Evolutionary conservation across 805 yeast genomes (phyloP).

Genomic region (Teunomyces atbi): DNA sequence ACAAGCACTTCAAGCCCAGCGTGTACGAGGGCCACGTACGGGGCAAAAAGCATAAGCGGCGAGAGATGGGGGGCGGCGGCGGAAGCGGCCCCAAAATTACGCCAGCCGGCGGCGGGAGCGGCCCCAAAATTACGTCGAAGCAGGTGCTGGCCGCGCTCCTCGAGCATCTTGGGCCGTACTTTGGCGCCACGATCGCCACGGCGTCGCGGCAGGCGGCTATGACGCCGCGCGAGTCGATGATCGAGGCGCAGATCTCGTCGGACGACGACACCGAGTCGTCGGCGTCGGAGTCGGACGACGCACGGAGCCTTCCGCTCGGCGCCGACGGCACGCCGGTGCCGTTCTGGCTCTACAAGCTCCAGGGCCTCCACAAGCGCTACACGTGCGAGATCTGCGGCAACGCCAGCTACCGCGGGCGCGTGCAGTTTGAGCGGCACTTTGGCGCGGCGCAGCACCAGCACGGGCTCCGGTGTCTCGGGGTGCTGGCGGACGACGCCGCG

Average conservation of each 20-base stretch:
- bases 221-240: constrained; percentile 64
- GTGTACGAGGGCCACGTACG: constrained; percentile 67
- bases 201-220: constrained; percentile 64
- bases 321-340: constrained; percentile 93
- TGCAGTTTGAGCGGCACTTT: constrained; percentile 73
- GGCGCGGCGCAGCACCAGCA: constrained; percentile 63
- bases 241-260: constrained; percentile 37
- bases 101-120: too few relatives aligned
- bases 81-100: background rate
- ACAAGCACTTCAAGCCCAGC: constrained; percentile 58
- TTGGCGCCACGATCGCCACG: constrained; percentile 55
- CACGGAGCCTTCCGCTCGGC: constrained; percentile 60
- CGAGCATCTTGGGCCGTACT: constrained; percentile 8
- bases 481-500: constrained; percentile 43
- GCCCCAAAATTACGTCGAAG: background rate
- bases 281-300: constrained; percentile 11
- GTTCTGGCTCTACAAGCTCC: constrained; percentile 85
- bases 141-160: constrained; percentile 1
- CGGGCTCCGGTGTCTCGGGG: constrained; percentile 75
- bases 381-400: constrained; percentile 88
- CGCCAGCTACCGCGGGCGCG: constrained; percentile 67
- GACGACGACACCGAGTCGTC: constrained; percentile 44
- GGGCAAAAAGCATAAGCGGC: constrained; percentile 75
- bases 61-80: constrained; percentile 35
- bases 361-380: constrained; percentile 74